These are phyloP conservation scores for Hypoxylon sp. DNA, from an alignment of 2,329 filamentous ascomycete species.

Conservation along the genomic window DNA sequence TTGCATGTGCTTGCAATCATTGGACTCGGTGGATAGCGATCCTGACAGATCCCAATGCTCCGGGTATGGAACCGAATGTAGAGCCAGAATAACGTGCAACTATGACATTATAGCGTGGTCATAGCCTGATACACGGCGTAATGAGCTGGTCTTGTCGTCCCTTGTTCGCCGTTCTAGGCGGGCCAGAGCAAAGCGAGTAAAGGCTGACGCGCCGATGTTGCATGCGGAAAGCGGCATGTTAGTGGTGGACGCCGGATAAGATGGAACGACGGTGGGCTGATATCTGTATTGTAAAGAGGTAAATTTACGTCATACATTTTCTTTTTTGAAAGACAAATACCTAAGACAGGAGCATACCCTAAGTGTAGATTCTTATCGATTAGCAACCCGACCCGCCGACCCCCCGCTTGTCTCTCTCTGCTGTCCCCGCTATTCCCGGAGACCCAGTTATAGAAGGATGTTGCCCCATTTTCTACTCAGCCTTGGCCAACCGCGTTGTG, in stretches of 20 bases:
- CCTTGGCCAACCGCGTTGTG: constrained; percentile 12
- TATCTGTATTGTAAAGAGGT: constrained; percentile 9
- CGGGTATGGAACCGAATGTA: constrained; percentile 32
- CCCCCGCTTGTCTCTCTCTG: neutral
- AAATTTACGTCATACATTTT: constrained; percentile 38
- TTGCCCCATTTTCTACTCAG: constrained; percentile 1
- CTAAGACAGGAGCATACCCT: neutral
- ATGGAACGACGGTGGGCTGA: constrained; percentile 43
- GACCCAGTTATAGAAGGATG: neutral
- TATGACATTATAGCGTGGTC: constrained; percentile 48
- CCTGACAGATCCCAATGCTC: constrained; percentile 29
- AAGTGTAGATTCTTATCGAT: constrained; percentile 26
- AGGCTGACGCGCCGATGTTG: constrained; percentile 15
- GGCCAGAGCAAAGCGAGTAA: constrained; percentile 7
- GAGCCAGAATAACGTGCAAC: constrained; percentile 39
- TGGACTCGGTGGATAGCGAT: constrained; percentile 40
- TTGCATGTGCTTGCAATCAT: constrained; percentile 37
- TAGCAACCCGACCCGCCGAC: neutral
- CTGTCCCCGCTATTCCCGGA: neutral
- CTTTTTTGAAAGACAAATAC: neutral
- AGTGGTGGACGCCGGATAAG: constrained; percentile 14
- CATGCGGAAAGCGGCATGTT: constrained; percentile 28
- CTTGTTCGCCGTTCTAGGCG: constrained; percentile 9
- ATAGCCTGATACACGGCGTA: constrained; percentile 40
- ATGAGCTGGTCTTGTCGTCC: constrained; percentile 19